Conservation (phyloP, 495 filamentous ascomycete genomes). For the Staphylotrichum longicolle region DNA sequence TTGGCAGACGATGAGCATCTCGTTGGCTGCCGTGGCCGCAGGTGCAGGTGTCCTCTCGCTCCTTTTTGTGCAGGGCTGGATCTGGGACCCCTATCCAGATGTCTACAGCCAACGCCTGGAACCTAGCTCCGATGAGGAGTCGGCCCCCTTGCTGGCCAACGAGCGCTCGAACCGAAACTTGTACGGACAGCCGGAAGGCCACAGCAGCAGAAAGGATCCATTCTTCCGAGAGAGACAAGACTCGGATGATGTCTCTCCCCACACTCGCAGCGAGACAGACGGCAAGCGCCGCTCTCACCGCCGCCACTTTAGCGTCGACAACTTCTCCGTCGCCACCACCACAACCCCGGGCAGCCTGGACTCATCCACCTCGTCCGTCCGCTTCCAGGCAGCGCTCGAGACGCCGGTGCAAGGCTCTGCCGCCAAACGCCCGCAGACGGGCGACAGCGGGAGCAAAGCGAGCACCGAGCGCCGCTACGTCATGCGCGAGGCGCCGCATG, state of each 20-base stretch:
- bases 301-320: slow-evolving; percentile 35
- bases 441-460: slow-evolving; percentile 7
- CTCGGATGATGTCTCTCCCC: slow-evolving; percentile 13
- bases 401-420: slow-evolving; percentile 3
- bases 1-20: slow-evolving; percentile 26
- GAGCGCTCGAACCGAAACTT: neutral
- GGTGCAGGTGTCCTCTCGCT: slow-evolving; percentile 22
- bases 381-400: slow-evolving; percentile 33
- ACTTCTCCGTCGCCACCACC: slow-evolving; percentile 29
- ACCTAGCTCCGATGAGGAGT: slow-evolving; percentile 26
- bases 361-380: slow-evolving; percentile 20
- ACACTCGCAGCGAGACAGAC: slow-evolving; percentile 8
- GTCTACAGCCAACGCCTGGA: neutral
- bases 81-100: slow-evolving; percentile 15
- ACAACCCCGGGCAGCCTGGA: slow-evolving; percentile 22
- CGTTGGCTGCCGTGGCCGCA: slow-evolving; percentile 19
- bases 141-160: slow-evolving; percentile 26
- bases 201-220: neutral
- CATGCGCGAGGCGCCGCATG: slow-evolving; percentile 34
- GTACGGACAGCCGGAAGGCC: neutral
- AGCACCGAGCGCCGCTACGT: slow-evolving; percentile 28
- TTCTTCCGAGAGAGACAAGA: neutral
- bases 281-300: slow-evolving; percentile 19
- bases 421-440: slow-evolving; percentile 2
- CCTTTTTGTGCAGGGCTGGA: slow-evolving; percentile 33